A percentile compares a stretch with the other conserved stretches of the same genome.
Conservation (phyloP, 2,329 filamentous ascomycete species). For the Massarina eburnea region DNA sequence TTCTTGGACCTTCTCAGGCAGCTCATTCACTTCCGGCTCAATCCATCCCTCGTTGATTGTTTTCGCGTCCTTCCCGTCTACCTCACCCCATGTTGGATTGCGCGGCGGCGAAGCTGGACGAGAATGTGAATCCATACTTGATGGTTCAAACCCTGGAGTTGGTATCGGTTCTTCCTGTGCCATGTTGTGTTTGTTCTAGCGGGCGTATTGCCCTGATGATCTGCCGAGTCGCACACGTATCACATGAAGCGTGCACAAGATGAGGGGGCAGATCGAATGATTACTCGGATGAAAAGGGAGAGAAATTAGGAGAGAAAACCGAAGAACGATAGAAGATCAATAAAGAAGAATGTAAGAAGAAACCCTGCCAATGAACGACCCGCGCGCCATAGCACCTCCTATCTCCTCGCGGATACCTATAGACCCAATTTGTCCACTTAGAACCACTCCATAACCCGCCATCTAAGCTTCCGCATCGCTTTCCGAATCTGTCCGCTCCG, state of each 20-base stretch:
- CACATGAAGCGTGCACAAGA: not conserved
- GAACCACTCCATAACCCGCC: not conserved
- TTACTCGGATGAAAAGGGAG: not conserved
- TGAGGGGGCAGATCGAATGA: not conserved
- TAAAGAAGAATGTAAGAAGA: not conserved
- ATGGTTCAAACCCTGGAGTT: constrained; percentile 37
- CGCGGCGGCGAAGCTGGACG: constrained; percentile 24
- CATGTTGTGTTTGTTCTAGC: constrained; percentile 19
- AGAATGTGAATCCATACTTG: constrained; percentile 33
- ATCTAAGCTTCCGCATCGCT: not conserved
- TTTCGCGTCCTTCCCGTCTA: constrained; percentile 23
- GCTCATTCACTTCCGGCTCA: constrained; percentile 48
- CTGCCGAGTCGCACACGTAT: too few species aligned
- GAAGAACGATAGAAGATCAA: not conserved
- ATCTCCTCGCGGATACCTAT: not conserved
- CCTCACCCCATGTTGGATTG: constrained; percentile 28
- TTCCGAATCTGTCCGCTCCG: not conserved
- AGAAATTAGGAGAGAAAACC: not conserved
- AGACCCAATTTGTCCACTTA: not conserved
- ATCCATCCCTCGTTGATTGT: constrained; percentile 51
- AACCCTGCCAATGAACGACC: not conserved
- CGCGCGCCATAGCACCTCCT: not conserved
- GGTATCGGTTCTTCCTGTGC: constrained; percentile 27
- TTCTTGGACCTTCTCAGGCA: constrained; percentile 48
- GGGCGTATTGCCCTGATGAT: too few species aligned